These are phyloP conservation scores for Botrytis aclada DNA, from an alignment of 2,329 filamentous ascomycete species.

Conservation along the genomic window DNA sequence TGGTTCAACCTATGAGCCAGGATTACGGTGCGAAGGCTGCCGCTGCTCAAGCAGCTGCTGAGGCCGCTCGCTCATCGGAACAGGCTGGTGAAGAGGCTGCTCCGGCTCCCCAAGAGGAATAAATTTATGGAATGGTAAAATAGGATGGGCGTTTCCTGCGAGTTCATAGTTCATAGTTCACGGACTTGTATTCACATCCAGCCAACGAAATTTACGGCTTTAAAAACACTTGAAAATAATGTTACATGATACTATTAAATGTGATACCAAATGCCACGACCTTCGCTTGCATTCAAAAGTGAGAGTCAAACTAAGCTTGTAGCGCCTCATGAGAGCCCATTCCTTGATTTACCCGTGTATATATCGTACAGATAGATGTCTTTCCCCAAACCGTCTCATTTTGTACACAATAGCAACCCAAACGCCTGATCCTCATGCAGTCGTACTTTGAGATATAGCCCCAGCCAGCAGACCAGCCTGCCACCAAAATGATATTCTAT, in stretches of 20 bases:
- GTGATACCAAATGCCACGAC: slow-evolving; percentile 12
- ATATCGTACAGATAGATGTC: slow-evolving; percentile 24
- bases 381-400: slow-evolving; percentile 5
- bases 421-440: slow-evolving; percentile 23
- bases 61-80: slow-evolving; percentile 54
- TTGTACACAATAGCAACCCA: slow-evolving; percentile 21
- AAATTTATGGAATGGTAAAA: slow-evolving; percentile 32
- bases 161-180: slow-evolving; percentile 27
- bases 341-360: slow-evolving; percentile 17
- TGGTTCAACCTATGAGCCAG: slow-evolving; percentile 93
- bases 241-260: slow-evolving; percentile 14
- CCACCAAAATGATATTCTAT: slow-evolving; percentile 19
- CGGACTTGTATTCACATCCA: slow-evolving; percentile 35
- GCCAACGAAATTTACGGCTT: slow-evolving; percentile 33
- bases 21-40: slow-evolving; percentile 96
- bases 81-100: slow-evolving; percentile 44
- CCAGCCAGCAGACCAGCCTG: slow-evolving; percentile 20
- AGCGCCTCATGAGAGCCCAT: slow-evolving; percentile 2
- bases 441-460: slow-evolving; percentile 15
- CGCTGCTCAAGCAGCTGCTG: slow-evolving; percentile 65
- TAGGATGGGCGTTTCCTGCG: slow-evolving; percentile 36
- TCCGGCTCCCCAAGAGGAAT: slow-evolving; percentile 42
- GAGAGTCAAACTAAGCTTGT: slow-evolving; percentile 11
- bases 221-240: slow-evolving; percentile 21
- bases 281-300: slow-evolving; percentile 3